Base-by-base conservation (phyloP, 2,329 filamentous ascomycete species). In the Furcasterigmium furcatum region DNA sequence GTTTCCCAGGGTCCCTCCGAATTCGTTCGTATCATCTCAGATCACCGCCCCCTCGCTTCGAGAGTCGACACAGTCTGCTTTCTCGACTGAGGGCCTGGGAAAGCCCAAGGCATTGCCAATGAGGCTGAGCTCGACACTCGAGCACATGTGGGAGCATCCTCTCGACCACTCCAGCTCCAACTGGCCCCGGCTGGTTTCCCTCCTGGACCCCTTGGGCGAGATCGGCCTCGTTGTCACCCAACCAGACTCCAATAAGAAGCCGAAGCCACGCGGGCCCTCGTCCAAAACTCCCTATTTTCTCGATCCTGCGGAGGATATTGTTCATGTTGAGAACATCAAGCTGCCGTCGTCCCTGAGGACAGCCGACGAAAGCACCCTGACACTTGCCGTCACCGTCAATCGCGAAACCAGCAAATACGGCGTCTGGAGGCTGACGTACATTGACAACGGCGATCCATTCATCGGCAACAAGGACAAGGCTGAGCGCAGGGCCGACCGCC, bases 191-290 rank as follows among this genome's bases (percentile, higher is more conserved):
- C 70, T 96, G 1, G 91, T 95, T 53, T 89, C 87, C 21, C 73
- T 99, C 40, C 91, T 87, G 4, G 89, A 95, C 58, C 92, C 92
- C 3, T 72, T 96, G 46, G 79, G 88, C 4, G 91, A 96, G 55
- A 76, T 96, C 57, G 92, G 91, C 2, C 70, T 96, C 36, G 82
- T 96, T 16, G 87, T 94, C 14, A 79, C 80, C 20, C 72, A 77
- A 41, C 67, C 76, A 2, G 74, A 79, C 16, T 67, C 67, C 34
- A 56, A 58, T 19, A 45, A 46, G 32, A 58, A 72, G 52, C 53
- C 57, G 13, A 65, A 61, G 43, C 57, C 53, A 12, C 58, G 80
- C 51, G 68, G 63, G 34, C 63, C 57, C 10, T 60, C 65, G 9
- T 60, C 64, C 4, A 70, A 61, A n/a, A 73, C 71, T 9, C 66